Base-by-base conservation (phyloP, 2,329 filamentous ascomycete species). In the Westerdykella sp. region DNA sequence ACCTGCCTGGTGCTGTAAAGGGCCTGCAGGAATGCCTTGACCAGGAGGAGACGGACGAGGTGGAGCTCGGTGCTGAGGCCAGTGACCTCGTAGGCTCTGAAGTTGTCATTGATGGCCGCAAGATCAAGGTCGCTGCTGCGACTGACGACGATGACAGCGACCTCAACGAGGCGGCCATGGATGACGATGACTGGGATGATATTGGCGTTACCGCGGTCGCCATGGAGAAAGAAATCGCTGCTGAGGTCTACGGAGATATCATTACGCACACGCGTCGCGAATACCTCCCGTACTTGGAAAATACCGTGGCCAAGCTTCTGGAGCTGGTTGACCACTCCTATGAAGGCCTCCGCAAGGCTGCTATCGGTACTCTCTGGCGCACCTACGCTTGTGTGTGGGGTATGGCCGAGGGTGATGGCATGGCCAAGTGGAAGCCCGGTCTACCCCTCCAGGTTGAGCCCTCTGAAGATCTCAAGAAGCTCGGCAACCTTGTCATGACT, bases 161-260 rank as follows among this genome's bases (percentile, higher is more conserved):
- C 37, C 50, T 64, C 21, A 64, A 65, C 41, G 62, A 65, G 37
- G 66, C 63, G 42, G 60, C 59, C 36, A 84, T 85, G 49, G 76
- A 84, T 12, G 87, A 88, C 45, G 87, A 89, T 48, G 89, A 87
- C 79, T 85, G 89, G 56, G 86, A 89, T 56, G 76, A 94, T 38
- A 83, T 81, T 45, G 87, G 87, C 40, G 86, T 94, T 49, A 94
- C 88, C 21, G 88, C 89, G 41, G 80, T 96, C 43, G 88, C 91
- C 18, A 80, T 95, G 58, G 93, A 97, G 76, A 96, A 97, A 72
- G 93, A 98, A 70, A 94, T 97, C 57, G 91, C 93, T 31, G 81
- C 95, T 36, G 93, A 98, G 68, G 90, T 96, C 5, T 79, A 96
- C 30, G 93, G 90, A 51, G 93, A 98, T 62, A 81, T 98, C 49